Evolutionary conservation across 2,329 filamentous ascomycete genomes (phyloP), one percentile per base, ranked within the genome.

Genomic region (Trematosphaeria pertusa): DNA sequence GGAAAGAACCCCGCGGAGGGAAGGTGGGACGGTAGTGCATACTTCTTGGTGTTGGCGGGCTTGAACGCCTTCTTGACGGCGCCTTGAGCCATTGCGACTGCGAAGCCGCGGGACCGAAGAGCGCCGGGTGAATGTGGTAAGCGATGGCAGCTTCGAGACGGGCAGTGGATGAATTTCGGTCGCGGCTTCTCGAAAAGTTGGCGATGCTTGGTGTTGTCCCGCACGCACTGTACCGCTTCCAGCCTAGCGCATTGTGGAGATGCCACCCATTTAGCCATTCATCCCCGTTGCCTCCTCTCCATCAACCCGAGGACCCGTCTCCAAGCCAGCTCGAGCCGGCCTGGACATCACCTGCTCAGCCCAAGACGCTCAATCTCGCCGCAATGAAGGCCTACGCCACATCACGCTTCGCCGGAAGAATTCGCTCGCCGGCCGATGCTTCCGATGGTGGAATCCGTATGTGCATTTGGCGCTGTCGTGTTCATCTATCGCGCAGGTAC

Each of bases 81-180:
- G 48, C 76, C 76, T 72, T 80, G 77, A 15, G 76, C 75, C 77
- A 79, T 80, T 51, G 32, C 12, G 19, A 35, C 3, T 30, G 17
- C 2, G 15, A 8, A 14, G 21, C 38, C 14, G 32, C 4, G n/a
- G 11, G 36, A 11, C 7, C 34, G 36, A n/a, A n/a, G n/a, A n/a
- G n/a, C n/a, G n/a, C n/a, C n/a, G n/a, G n/a, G n/a, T n/a, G n/a
- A n/a, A n/a, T n/a, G n/a, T n/a, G n/a, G n/a, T n/a, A n/a, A n/a
- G n/a, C n/a, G n/a, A n/a, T n/a, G n/a, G n/a, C n/a, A n/a, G n/a
- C n/a, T n/a, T n/a, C n/a, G n/a, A n/a, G n/a, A n/a, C n/a, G n/a
- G n/a, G n/a, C n/a, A n/a, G n/a, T n/a, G n/a, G n/a, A n/a, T 39
- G 37, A 30, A 15, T 52, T 52, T 31, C 31, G 43, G 14, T 53